phyloP scores from a whole-genome alignment of 768 basidiomycete species.

The Boletellus emodensis region DNA sequence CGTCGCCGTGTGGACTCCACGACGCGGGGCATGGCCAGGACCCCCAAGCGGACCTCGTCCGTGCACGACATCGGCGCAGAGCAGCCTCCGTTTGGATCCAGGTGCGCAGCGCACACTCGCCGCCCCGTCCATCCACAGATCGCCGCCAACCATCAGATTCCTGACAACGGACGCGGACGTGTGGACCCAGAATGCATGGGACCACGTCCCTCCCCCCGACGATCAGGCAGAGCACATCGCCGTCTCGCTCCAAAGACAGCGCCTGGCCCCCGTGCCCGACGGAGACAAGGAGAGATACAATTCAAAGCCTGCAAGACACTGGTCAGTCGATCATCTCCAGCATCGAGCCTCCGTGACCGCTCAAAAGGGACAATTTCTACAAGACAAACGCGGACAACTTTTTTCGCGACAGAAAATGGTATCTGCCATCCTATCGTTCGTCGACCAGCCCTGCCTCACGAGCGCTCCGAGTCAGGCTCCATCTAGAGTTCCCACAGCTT shows the following conservation, averaged over 20 bases:
- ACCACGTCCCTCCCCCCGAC: constrained; percentile 79
- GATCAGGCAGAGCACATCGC: constrained; percentile 76
- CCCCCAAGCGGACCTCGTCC: constrained; percentile 49
- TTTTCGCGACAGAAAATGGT: constrained; percentile 94
- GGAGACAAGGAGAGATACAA: constrained; percentile 71
- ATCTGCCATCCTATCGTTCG: background rate
- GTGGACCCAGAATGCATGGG: constrained; percentile 89
- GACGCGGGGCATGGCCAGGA: constrained; percentile 19
- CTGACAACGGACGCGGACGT: constrained; percentile 67
- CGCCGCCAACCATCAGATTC: constrained; percentile 43
- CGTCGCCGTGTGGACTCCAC: background rate
- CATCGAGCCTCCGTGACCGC: constrained; percentile 26
- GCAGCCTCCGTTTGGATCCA: constrained; percentile 69
- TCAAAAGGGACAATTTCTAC: constrained; percentile 89
- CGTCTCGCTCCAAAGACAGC: constrained; percentile 67
- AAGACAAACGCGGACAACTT: constrained; percentile 81
- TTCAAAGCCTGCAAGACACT: constrained; percentile 67
- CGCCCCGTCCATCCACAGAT: background rate
- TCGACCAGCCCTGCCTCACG: background rate
- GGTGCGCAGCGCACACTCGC: constrained; percentile 34
- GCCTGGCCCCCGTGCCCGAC: constrained; percentile 64
- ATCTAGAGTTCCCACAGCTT: constrained; percentile 93
- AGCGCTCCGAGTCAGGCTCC: constrained; percentile 50
- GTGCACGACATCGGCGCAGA: constrained; percentile 55
- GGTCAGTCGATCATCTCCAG: constrained; percentile 43